Conservation (phyloP, 2,329 filamentous ascomycete species). For the Colletotrichum somersetense region DNA sequence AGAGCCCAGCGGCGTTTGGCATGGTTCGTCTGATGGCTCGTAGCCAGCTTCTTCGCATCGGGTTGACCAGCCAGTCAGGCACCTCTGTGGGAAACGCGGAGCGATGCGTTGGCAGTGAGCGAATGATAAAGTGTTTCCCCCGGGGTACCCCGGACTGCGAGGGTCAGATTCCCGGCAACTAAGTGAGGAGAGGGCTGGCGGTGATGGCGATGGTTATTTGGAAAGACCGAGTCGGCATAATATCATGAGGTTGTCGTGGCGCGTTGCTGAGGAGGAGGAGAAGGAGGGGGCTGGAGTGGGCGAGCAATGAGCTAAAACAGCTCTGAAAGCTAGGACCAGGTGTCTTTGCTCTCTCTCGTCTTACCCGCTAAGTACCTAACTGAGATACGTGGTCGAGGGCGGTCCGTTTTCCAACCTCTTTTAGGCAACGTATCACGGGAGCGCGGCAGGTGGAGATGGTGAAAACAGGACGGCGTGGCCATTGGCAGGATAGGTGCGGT, state of each 20-base stretch:
- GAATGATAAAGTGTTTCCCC: neutral
- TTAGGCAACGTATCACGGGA: slow-evolving; percentile 5
- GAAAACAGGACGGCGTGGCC: neutral
- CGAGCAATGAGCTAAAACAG: slow-evolving; percentile 16
- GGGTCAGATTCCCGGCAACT: neutral
- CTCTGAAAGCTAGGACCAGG: slow-evolving; percentile 30
- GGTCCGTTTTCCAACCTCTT: slow-evolving; percentile 1
- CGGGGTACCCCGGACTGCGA: neutral
- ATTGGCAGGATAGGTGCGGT: neutral
- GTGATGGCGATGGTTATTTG: neutral
- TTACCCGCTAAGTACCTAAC: neutral
- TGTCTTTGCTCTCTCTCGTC: neutral
- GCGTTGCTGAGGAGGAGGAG: slow-evolving; percentile 28
- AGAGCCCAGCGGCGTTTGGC: neutral
- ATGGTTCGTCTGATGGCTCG: slow-evolving; percentile 26
- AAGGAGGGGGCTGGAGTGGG: slow-evolving; percentile 1
- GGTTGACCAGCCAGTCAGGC: neutral
- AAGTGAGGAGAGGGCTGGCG: neutral
- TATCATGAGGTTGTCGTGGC: slow-evolving; percentile 11
- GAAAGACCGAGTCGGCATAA: slow-evolving; percentile 1
- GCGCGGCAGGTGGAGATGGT: neutral
- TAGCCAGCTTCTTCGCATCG: neutral
- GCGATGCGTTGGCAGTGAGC: slow-evolving; percentile 7
- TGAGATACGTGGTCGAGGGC: neutral
- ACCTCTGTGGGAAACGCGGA: too few relatives aligned